These are phyloP conservation scores for Chlorella variabilis DNA, from an alignment of 163 green algal genomes.

Conservation along the genomic window DNA sequence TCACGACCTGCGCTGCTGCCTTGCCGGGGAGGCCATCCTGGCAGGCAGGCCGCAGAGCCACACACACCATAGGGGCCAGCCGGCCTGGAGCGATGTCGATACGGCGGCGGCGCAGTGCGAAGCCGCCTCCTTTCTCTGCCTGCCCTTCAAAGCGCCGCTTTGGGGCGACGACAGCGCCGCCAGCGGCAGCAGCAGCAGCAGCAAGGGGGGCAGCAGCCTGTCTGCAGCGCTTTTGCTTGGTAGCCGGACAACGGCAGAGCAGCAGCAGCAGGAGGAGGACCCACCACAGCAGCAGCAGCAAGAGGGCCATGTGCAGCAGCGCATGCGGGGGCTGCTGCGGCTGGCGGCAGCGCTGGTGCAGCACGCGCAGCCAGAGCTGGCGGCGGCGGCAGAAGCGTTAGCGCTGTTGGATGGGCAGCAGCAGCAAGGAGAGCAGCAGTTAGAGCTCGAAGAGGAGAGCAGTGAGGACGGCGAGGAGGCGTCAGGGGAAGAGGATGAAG, in stretches of 20 bases:
- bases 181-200: neutral
- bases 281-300: conserved; percentile 9
- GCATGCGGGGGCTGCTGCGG: neutral
- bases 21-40: conserved; percentile 1
- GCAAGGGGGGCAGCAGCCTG: neutral
- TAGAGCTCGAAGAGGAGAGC: too few species aligned
- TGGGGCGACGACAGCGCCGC: neutral
- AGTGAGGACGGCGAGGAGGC: neutral
- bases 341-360: conserved; percentile 3
- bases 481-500: neutral
- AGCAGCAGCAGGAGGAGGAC: neutral
- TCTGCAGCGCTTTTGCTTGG: neutral
- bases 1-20: neutral
- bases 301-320: neutral
- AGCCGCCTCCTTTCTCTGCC: neutral
- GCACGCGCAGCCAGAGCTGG: conserved; percentile 4
- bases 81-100: neutral
- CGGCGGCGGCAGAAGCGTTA: neutral
- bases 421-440: neutral
- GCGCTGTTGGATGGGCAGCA: neutral
- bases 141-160: conserved; percentile 13
- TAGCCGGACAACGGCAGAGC: neutral
- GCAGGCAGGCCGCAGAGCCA: neutral
- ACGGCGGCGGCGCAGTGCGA: neutral
- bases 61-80: neutral